phyloP scores from a whole-genome alignment of 1,284 basidiomycete genomes.

The Irpex sp. region DNA sequence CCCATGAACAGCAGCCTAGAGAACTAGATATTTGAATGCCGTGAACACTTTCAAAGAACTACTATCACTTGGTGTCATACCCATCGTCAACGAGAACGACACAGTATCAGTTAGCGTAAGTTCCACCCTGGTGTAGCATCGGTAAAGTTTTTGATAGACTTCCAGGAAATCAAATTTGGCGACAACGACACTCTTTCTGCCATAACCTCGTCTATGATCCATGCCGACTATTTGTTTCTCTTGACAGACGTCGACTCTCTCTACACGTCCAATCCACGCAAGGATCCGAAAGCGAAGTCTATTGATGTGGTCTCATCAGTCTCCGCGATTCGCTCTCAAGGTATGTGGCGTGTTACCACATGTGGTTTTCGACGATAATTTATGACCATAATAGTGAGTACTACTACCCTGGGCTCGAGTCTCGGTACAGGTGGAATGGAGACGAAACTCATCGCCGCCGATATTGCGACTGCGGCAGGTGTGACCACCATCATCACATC shows the following conservation, averaged over 20 bases:
- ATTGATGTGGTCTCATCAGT: constrained; percentile 86
- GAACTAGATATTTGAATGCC: constrained; percentile 91
- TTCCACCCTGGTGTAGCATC: constrained; percentile 16
- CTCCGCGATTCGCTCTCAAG: constrained; percentile 75
- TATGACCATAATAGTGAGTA: constrained; percentile 64
- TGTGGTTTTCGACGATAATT: not conserved
- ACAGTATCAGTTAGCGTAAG: constrained; percentile 91
- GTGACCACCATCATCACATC: constrained; percentile 92
- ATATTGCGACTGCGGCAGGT: constrained; percentile 94
- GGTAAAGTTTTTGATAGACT: not conserved
- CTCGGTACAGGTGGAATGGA: constrained; percentile 99
- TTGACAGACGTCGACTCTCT: constrained; percentile 96
- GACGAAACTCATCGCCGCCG: constrained; percentile 97
- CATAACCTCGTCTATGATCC: constrained; percentile 94
- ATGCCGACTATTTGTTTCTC: constrained; percentile 96
- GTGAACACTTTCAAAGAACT: constrained; percentile 91
- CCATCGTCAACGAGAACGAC: constrained; percentile 96
- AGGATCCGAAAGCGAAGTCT: constrained; percentile 78
- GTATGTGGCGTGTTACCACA: constrained; percentile 35
- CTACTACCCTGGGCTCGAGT: constrained; percentile 86
- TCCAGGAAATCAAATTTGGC: constrained; percentile 97
- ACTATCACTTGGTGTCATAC: constrained; percentile 86
- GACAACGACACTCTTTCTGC: constrained; percentile 99
- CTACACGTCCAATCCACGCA: constrained; percentile 93
- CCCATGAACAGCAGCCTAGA: constrained; percentile 38